These are phyloP conservation scores for Penicillium silybi DNA, from an alignment of 495 filamentous ascomycete genomes.

Conservation along the genomic window DNA sequence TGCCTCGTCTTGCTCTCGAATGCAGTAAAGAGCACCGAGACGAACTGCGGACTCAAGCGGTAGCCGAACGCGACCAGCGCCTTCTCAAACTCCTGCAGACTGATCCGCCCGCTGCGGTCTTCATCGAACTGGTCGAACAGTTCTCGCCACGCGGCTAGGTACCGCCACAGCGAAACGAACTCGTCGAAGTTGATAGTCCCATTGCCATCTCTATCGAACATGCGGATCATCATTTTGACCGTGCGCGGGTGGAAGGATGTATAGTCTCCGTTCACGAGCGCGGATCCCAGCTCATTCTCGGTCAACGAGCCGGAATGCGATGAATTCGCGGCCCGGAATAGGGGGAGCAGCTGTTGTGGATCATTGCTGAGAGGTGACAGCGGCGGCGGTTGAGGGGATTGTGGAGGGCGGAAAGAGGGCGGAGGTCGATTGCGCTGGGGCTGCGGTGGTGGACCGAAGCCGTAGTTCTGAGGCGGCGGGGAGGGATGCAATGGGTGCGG, in stretches of 20 bases:
- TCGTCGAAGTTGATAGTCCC: conserved; percentile 92
- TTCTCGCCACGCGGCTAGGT: conserved; percentile 86
- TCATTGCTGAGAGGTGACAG: conserved; percentile 60
- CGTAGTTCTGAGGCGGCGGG: conserved; percentile 58
- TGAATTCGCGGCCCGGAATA: conserved; percentile 91
- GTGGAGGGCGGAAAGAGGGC: conserved; percentile 58
- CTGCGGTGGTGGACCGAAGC: conserved; percentile 50
- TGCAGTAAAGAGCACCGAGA: conserved; percentile 71
- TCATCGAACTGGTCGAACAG: conserved; percentile 95
- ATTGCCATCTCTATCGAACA: conserved; percentile 88
- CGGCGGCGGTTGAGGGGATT: conserved; percentile 55
- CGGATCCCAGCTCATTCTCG: conserved; percentile 82
- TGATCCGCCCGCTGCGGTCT: conserved; percentile 83
- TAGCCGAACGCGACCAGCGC: conserved; percentile 95
- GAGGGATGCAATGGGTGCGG: conserved; percentile 45
- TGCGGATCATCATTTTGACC: conserved; percentile 96
- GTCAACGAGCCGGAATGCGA: conserved; percentile 74
- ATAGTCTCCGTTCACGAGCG: conserved; percentile 95
- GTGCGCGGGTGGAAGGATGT: conserved; percentile 93
- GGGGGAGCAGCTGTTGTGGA: conserved; percentile 61
- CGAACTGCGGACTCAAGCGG: conserved; percentile 76
- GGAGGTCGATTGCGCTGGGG: conserved; percentile 44
- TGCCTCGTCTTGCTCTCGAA: conserved; percentile 51
- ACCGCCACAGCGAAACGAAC: conserved; percentile 91
- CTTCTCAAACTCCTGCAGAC: conserved; percentile 79